phyloP scores from a whole-genome alignment of 345 rosid species.

The Heritiera littoralis region DNA sequence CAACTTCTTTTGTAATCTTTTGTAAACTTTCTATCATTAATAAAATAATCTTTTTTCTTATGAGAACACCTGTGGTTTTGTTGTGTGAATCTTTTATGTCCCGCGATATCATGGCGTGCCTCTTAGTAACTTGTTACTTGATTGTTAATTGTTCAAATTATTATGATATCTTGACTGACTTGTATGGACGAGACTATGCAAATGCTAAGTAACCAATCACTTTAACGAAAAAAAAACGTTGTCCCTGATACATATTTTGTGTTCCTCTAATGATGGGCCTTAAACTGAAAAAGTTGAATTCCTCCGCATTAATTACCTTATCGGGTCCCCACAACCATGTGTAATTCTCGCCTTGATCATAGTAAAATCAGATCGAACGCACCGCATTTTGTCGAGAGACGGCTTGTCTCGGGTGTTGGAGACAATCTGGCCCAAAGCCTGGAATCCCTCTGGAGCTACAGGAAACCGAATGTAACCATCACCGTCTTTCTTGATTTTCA shows the following conservation, averaged over 20 bases:
- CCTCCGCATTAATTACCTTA: slow-evolving; percentile 24
- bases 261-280: slow-evolving; percentile 53
- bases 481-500: slow-evolving; percentile 63
- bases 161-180: too few relatives aligned
- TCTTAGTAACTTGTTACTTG: too few relatives aligned
- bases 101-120: too few relatives aligned
- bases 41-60: too few relatives aligned
- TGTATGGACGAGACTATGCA: too few relatives aligned
- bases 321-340: slow-evolving; percentile 60
- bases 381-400: slow-evolving; percentile 54
- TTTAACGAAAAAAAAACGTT: too few relatives aligned
- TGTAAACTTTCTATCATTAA: too few relatives aligned
- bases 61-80: too few relatives aligned
- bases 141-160: too few relatives aligned
- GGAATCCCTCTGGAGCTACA: slow-evolving; percentile 63
- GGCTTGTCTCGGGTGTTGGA: slow-evolving; percentile 69
- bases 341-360: slow-evolving; percentile 50
- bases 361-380: slow-evolving; percentile 73
- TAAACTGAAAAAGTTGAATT: slow-evolving; percentile 42
- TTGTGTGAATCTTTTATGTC: too few relatives aligned
- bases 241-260: slow-evolving; percentile 45
- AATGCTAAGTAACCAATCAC: too few relatives aligned
- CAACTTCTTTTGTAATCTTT: too few relatives aligned
- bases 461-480: slow-evolving; percentile 74
- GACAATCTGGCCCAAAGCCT: slow-evolving; percentile 59